Evolutionary conservation across 768 basidiomycete genomes (phyloP), one percentile per base, ranked within the genome.

Genomic region (Peribolospora kevripleyi): DNA sequence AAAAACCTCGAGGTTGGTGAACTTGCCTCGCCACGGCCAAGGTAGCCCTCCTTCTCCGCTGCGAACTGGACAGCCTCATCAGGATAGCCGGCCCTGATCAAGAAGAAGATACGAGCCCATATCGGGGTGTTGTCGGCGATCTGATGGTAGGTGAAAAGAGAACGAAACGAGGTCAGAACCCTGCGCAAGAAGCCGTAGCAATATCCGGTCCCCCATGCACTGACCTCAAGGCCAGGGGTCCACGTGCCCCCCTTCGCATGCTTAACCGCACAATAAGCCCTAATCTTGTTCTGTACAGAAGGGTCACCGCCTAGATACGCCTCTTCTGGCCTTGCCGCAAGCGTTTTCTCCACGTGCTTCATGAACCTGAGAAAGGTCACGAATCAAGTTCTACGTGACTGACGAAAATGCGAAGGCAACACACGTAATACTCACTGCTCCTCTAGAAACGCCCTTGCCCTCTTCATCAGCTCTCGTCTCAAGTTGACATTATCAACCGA

Each of bases 91-190:
- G 81, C 81, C 37, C 91, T 78, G 7, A 98, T 73, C 11, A 98
- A 75, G 69, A 82, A 90, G 68, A 84, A 95, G n/a, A 90, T 65
- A 55, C 84, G 80, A 7, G 90, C 91, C 87, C 88, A 98, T 9
- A 97, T 61, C 1, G 88, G 85, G 62, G 82, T 81, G 7, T 83
- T 82, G 55, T 82, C 79, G 36, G 91, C 77, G 56, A 87, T 70
- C 83, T 90, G 57, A 0, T 14, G 7, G 43, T 1, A 39, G 40
- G 50, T 43, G 14, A 3, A 50, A 25, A 43, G 36, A 46, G 37
- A 40, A 38, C 10, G n/a, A 42, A 54, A 42, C n/a, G 41, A 14
- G 38, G 41, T 61, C 10, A 60, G 47, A 7, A 13, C 40, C 13
- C 1, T 14, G 40, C 39, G 48, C 14, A 48, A 42, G 25, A 42